A percentile compares a stretch with the other conserved stretches of the same genome.
These are phyloP conservation scores for Sphaerobolus stellatus DNA, from an alignment of 1,284 basidiomycete species.

Conservation along the genomic window DNA sequence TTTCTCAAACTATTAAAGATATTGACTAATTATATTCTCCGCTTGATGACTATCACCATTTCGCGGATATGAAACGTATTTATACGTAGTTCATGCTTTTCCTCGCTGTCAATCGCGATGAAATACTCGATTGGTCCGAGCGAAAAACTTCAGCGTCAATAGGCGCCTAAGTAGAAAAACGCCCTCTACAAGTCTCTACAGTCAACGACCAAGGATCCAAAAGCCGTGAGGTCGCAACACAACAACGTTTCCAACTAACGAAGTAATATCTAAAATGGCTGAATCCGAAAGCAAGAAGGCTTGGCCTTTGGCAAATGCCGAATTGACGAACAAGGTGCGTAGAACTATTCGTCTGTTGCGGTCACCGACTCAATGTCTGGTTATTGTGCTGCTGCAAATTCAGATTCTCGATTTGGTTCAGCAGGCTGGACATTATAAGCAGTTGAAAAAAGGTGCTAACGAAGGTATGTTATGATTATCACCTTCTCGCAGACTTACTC, in stretches of 20 bases:
- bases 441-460: slow-evolving; percentile 98
- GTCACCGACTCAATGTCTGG: slow-evolving; percentile 6
- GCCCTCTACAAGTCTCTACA: too few species aligned
- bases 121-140: too few species aligned
- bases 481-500: not conserved
- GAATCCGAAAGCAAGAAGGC: slow-evolving; percentile 63
- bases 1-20: too few species aligned
- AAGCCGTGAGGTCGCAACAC: slow-evolving; percentile 20
- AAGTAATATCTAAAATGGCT: slow-evolving; percentile 5
- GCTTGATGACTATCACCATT: too few species aligned
- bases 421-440: slow-evolving; percentile 91
- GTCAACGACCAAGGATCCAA: slow-evolving; percentile 19
- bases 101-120: too few species aligned
- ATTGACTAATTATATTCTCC: too few species aligned
- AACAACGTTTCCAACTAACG: not conserved
- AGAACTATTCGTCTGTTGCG: not conserved
- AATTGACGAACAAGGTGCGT: slow-evolving; percentile 90
- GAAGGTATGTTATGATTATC: slow-evolving; percentile 60
- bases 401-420: slow-evolving; percentile 90
- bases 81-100: not conserved
- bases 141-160: too few species aligned
- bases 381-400: too few species aligned
- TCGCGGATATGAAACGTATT: not conserved
- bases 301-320: slow-evolving; percentile 89
- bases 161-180: too few species aligned